Evolutionary conservation across 176 grass and related monocot species (phyloP).

Genomic region (Juncus inflexus): DNA sequence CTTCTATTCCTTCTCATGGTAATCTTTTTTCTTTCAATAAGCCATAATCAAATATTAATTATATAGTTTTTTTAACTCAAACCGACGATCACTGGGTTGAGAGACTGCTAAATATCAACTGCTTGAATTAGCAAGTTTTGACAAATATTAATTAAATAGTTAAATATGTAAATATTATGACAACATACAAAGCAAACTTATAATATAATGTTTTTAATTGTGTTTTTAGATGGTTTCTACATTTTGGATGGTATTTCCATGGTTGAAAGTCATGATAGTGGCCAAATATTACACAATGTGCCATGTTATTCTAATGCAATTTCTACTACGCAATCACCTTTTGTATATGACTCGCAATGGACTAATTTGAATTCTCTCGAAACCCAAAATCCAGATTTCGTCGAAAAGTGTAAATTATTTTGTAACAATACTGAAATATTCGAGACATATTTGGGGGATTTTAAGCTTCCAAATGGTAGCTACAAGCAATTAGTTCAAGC

Average conservation of each 20-base stretch:
- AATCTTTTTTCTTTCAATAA: neutral
- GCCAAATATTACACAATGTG: constrained; percentile 18
- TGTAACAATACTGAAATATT: constrained; percentile 2
- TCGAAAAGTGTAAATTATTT: constrained; percentile 8
- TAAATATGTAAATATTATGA: too few relatives aligned
- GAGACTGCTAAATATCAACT: too few relatives aligned
- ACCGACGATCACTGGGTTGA: too few relatives aligned
- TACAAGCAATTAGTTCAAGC: constrained; percentile 3
- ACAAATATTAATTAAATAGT: too few relatives aligned
- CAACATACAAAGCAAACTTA: too few relatives aligned
- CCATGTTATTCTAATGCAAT: constrained; percentile 1
- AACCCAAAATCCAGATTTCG: neutral
- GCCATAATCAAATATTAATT: neutral
- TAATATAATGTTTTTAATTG: constrained; percentile 9
- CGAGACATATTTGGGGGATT: neutral
- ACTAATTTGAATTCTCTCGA: constrained; percentile 20
- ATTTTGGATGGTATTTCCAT: constrained; percentile 38
- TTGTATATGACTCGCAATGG: constrained; percentile 20
- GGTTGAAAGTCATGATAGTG: constrained; percentile 22
- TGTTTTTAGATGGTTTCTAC: constrained; percentile 47
- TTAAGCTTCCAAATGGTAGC: constrained; percentile 1
- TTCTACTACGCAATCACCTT: constrained; percentile 5
- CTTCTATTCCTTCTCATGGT: constrained; percentile 30
- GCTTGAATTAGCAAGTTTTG: too few relatives aligned
- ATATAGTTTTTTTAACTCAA: neutral